Base-by-base conservation (phyloP, 768 basidiomycete species). In the Lentinula lateritia region DNA sequence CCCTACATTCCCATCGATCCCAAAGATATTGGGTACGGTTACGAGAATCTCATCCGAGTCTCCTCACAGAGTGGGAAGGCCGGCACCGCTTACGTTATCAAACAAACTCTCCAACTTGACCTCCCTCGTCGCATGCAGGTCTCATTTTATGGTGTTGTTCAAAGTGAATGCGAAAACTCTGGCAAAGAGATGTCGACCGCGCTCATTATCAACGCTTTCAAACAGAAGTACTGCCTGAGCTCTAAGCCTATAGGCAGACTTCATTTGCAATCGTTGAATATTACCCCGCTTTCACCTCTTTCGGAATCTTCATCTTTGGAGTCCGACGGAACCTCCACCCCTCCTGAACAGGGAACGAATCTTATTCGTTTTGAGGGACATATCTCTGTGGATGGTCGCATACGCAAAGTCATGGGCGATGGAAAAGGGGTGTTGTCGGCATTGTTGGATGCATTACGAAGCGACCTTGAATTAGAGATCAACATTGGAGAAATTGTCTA, bases 1-100 rank as follows among this genome's bases (percentile, higher is more conserved):
- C 92, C 92, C 0, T 93, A 93, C 73, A 77, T 93, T 41, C 92
- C 92, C 13, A 81, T 93, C 72, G 92, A 93, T 73, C 92, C 92
- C 2, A 88, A 87, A 46, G 91, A 93, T 69, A 80, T 93, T 3
- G 91, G 92, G 0, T 88, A 88, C 72, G 89, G 78, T 54, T 93
- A 93, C 76, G 91, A 93, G 67, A 92, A 92, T 38, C 87, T 93
- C 72, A 93, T 93, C 66, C 86, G 91, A 20, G 92, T 93, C 74
- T 93, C 92, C 74, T 90, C 90, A 45, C 91, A 93, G 69, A 90
- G 88, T 39, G 91, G 91, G 62, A 60, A 93, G 93, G 73, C 90
- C 56, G 92, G 91, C 9, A 83, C 92, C 65, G 88, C 92, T 15
- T 90, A 90, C 75, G 80, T 93, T 64, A 80, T 93, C 75, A 91